Base-by-base conservation (phyloP, 2,329 filamentous ascomycete species). In the Drechslerella coelobrocha region DNA sequence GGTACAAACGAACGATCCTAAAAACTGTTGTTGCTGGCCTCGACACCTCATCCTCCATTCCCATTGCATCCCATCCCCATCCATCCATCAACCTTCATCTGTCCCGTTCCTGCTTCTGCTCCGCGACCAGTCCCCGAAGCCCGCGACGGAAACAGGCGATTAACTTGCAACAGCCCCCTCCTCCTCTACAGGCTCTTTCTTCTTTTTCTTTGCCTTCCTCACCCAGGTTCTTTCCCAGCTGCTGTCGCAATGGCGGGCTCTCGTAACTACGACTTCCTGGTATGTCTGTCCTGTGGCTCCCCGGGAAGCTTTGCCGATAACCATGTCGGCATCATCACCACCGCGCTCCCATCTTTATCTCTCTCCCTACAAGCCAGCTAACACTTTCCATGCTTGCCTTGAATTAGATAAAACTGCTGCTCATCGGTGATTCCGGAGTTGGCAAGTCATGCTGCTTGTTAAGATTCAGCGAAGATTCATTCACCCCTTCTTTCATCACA, bases 251-350 rank as follows among this genome's bases (percentile, higher is more conserved):
- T 99, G 94, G 92, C 94, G 78, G 91, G 90, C 81, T 95, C 93
- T 84, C 88, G 94, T 81, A 99, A 99, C 84, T 99, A 99, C 82
- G 94, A 99, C 81, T 97, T 97, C 81, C 85, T 99, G 82, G 93
- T 97, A 88, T 78, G 88, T 31, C 12, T 23, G 61, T 48, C 55
- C 17, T 26, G 71, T 73, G 54, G 61, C 61, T 55, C 61, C 37
- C 71, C 59, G 56, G 34, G 68, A 56, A 51, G 41, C 68, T 37
- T 61, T 63, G 60, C 69, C 61, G 50, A 61, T 59, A 10, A 21
- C 41, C 41, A 23, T n/a, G 34, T 39, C 34, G 5, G 12, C 34
- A 73, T 21, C 73, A 54, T 73, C n/a, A 61, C 61, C 61, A 53
- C 69, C 73, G 68, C 63, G 74, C 65, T 68, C 69, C 68, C 62